A percentile compares a stretch with the other conserved stretches of the same genome.
Evolutionary conservation across 768 basidiomycete species (phyloP).

Genomic region (Hygrophorus russula): DNA sequence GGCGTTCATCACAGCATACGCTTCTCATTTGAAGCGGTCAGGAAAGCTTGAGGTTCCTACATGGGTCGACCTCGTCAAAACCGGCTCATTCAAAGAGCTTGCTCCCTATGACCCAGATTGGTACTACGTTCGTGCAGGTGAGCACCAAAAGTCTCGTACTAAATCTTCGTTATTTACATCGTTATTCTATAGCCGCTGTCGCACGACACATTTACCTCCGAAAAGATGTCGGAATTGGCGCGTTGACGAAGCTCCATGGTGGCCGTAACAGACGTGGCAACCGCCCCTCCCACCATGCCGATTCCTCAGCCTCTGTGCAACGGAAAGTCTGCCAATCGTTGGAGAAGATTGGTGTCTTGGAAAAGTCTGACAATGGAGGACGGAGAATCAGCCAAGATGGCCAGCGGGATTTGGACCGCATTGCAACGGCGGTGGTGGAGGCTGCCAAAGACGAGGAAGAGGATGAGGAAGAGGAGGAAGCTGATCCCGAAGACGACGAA

Average conservation of each 20-base stretch:
- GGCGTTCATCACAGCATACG: constrained; percentile 87
- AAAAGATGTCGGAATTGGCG: constrained; percentile 91
- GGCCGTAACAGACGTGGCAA: constrained; percentile 92
- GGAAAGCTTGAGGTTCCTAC: constrained; percentile 98
- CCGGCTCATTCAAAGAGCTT: constrained; percentile 93
- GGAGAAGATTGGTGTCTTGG: constrained; percentile 98
- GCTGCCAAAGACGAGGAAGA: constrained; percentile 62
- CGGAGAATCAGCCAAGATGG: constrained; percentile 96
- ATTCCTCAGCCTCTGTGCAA: constrained; percentile 80
- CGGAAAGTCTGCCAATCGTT: constrained; percentile 93
- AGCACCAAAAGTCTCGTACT: constrained; percentile 18
- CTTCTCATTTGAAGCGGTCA: constrained; percentile 93
- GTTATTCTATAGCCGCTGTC: constrained; percentile 57
- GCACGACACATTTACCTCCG: constrained; percentile 99
- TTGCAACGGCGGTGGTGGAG: constrained; percentile 84
- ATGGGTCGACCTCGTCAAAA: constrained; percentile 99
- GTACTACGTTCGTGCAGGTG: constrained; percentile 98
- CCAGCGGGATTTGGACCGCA: constrained; percentile 89
- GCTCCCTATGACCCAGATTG: constrained; percentile 99
- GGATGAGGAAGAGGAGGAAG: constrained; percentile 65
- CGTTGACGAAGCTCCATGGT: constrained; percentile 93
- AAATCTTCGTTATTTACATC: not conserved
- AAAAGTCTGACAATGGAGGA: constrained; percentile 87
- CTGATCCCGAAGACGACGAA: constrained; percentile 51
- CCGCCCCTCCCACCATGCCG: constrained; percentile 90